Evolutionary conservation across 1,284 basidiomycete species (phyloP).

Genomic region (Leccinum pachyderme): DNA sequence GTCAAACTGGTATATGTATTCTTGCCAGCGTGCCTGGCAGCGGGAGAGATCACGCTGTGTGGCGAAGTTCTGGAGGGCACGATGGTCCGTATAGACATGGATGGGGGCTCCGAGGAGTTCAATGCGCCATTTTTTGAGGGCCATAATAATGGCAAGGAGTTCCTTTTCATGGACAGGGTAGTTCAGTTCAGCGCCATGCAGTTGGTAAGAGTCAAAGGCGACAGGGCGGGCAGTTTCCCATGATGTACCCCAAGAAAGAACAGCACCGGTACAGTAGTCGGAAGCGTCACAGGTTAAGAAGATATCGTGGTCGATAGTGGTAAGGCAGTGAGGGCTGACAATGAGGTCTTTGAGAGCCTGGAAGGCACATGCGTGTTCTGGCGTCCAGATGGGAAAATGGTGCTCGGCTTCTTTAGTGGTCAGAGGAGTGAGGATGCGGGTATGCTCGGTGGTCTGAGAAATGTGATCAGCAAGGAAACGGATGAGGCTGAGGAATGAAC

Average conservation of each 20-base stretch:
- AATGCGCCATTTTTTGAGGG: neutral
- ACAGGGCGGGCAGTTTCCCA: neutral
- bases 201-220: neutral
- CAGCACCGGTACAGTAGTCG: neutral
- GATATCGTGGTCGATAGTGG: slow-evolving; percentile 28
- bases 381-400: slow-evolving; percentile 32
- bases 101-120: neutral
- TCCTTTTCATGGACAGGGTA: neutral
- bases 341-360: slow-evolving; percentile 38
- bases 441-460: neutral
- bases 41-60: too few relatives aligned
- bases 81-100: neutral
- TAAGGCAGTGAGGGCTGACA: slow-evolving; percentile 15
- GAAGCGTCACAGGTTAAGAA: neutral
- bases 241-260: neutral
- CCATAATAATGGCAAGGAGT: neutral
- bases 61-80: neutral
- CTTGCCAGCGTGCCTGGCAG: too few relatives aligned
- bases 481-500: slow-evolving; percentile 38
- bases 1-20: too few relatives aligned
- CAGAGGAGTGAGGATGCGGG: neutral
- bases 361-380: slow-evolving; percentile 33
- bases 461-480: slow-evolving; percentile 35
- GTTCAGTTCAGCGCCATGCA: neutral
- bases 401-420: neutral